Evolutionary conservation across 768 basidiomycete genomes (phyloP), one percentile per base, ranked within the genome.

Genomic region (Tricholoma matsutake): DNA sequence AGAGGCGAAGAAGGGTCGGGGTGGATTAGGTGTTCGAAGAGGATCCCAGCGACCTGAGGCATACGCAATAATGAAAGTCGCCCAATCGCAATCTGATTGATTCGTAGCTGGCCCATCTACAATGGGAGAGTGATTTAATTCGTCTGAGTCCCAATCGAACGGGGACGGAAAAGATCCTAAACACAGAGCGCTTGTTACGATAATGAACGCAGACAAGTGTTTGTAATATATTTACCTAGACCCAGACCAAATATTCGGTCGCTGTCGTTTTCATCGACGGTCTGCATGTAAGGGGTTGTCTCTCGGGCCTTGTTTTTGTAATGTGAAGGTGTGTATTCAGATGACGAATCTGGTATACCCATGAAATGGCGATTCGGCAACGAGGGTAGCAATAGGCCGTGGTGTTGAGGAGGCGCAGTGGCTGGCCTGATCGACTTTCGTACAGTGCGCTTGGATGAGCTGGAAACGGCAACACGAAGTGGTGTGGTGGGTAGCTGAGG

Each of bases 41-140:
- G 92, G 91, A 69, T 91, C 89, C 92, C 92, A 94, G 62, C 84
- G 80, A 9, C 92, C 92, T 16, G 79, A 69, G 0, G 89, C 84
- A 71, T 94, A 94, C 0, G 89, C 86, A n/a, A 78, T 73, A 63
- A 91, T 85, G 71, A 94, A 94, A 0, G 84, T 83, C 16, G 81
- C 78, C 92, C 92, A 94, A 69, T 92, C 88, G 63, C 72, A 76
- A 32, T 76, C 75, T 0, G 71, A 56, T 25, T 64, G 54, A 16
- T 60, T 65, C 32, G 66, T 56, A 10, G 59, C 59, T 4, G 41
- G 34, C 1, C 37, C 58, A 16, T 63, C 58, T 22, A 39, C 22
- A 29, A 57, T 53, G 2, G 54, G 45, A 8, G 52, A 31, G 0
- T 58, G 43, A n/a, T 47, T 32, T 0, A 45, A 28, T 31, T 64